Conservation (phyloP, 768 basidiomycete genomes). For the Termitomyces sp. region DNA sequence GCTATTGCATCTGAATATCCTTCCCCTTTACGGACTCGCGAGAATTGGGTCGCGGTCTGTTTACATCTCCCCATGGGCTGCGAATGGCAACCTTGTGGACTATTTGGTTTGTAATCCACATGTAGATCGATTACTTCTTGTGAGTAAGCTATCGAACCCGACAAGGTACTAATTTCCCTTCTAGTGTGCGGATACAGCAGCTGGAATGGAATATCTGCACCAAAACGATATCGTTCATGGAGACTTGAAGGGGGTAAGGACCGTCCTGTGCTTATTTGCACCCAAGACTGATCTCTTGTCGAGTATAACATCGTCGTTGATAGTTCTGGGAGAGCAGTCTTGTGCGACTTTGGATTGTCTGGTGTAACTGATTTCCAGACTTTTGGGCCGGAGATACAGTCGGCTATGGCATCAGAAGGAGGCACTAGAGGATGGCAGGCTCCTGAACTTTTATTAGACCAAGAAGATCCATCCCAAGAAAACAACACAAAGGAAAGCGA, state of each 20-base stretch:
- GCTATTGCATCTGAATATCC: not conserved
- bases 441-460: not conserved
- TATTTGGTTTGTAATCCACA: not conserved
- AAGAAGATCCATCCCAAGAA: too few relatives aligned
- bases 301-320: not conserved
- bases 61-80: not conserved
- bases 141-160: not conserved
- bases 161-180: not conserved
- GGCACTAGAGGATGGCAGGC: conserved; percentile 2
- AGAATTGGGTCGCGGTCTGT: not conserved
- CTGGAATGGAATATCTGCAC: conserved; percentile 2
- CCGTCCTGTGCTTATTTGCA: not conserved
- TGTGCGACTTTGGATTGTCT: not conserved
- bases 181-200: not conserved
- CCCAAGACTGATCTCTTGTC: not conserved
- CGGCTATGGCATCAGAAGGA: not conserved
- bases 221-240: conserved; percentile 2
- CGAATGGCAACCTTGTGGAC: not conserved
- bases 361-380: not conserved
- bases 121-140: conserved; percentile 1
- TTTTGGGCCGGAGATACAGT: not conserved
- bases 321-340: not conserved
- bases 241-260: not conserved
- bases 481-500: conserved; percentile 1
- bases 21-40: not conserved